Percentiles rank a stretch among this genome's conserved stretches.
Evolutionary conservation across 2,329 filamentous ascomycete species (phyloP).

Genomic region (Magnaporthiopsis incrustans): DNA sequence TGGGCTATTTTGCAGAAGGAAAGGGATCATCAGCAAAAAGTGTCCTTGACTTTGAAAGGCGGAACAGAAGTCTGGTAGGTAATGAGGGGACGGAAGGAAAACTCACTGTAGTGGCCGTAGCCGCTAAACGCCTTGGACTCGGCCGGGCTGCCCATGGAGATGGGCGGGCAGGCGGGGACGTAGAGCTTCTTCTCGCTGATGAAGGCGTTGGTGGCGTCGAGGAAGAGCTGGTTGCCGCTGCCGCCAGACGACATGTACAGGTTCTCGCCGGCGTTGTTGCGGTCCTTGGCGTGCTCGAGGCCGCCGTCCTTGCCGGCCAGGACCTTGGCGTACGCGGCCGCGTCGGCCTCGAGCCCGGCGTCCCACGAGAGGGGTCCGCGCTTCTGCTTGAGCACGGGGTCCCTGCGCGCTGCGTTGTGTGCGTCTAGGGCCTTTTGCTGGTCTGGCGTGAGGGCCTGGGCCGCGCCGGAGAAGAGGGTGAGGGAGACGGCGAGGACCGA

Average conservation of each 20-base stretch:
- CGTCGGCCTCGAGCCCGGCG: constrained; percentile 1
- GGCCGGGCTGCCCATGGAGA: background rate
- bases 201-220: constrained; percentile 1
- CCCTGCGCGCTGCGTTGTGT: background rate
- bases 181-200: constrained; percentile 1
- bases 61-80: background rate
- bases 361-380: constrained; percentile 2
- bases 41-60: no score
- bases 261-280: constrained; percentile 3
- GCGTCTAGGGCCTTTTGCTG: constrained; percentile 5
- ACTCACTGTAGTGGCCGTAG: constrained; percentile 1
- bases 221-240: background rate
- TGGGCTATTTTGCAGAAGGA: background rate
- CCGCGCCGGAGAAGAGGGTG: background rate
- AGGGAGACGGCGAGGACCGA: background rate
- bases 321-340: background rate
- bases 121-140: background rate
- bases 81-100: background rate
- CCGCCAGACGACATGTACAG: background rate
- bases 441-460: background rate
- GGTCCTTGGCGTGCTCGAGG: constrained; percentile 4
- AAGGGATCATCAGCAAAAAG: background rate
- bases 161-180: background rate
- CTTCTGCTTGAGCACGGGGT: background rate
- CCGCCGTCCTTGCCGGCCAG: background rate